These are phyloP conservation scores for Penicillium canescens DNA, from an alignment of 495 filamentous ascomycete species.

Conservation along the genomic window DNA sequence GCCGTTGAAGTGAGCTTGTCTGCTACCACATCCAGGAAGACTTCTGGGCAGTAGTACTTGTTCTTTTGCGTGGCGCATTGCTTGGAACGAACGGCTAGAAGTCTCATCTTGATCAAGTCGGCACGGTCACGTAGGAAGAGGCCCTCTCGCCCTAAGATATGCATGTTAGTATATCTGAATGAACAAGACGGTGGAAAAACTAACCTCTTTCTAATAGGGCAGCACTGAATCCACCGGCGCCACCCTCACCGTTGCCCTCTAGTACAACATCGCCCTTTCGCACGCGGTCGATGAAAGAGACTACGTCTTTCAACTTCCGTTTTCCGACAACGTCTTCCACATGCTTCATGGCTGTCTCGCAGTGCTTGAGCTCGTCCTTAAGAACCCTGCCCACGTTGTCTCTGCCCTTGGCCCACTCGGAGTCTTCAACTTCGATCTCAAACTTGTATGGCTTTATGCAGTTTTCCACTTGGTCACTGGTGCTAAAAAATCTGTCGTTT, in stretches of 20 bases:
- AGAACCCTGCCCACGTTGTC: slow-evolving; percentile 76
- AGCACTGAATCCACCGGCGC: slow-evolving; percentile 89
- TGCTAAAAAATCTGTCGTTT: slow-evolving; percentile 93
- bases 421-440: slow-evolving; percentile 88
- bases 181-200: slow-evolving; percentile 14
- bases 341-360: slow-evolving; percentile 72
- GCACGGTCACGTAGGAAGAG: slow-evolving; percentile 90
- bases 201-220: slow-evolving; percentile 78
- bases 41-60: slow-evolving; percentile 95
- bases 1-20: slow-evolving; percentile 93
- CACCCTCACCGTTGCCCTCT: slow-evolving; percentile 77
- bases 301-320: slow-evolving; percentile 85
- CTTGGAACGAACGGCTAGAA: slow-evolving; percentile 79
- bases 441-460: slow-evolving; percentile 99
- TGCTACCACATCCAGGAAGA: slow-evolving; percentile 95
- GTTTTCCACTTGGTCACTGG: slow-evolving; percentile 97
- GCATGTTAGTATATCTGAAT: slow-evolving; percentile 17
- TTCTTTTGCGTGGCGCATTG: slow-evolving; percentile 80
- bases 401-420: slow-evolving; percentile 81
- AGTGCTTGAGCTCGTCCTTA: slow-evolving; percentile 80
- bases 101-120: slow-evolving; percentile 85
- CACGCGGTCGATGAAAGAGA: slow-evolving; percentile 85
- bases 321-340: slow-evolving; percentile 74
- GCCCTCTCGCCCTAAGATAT: slow-evolving; percentile 74
- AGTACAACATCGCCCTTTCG: slow-evolving; percentile 79